Conservation (phyloP, 2,329 filamentous ascomycete genomes). For the Aspergillus fischeri region DNA sequence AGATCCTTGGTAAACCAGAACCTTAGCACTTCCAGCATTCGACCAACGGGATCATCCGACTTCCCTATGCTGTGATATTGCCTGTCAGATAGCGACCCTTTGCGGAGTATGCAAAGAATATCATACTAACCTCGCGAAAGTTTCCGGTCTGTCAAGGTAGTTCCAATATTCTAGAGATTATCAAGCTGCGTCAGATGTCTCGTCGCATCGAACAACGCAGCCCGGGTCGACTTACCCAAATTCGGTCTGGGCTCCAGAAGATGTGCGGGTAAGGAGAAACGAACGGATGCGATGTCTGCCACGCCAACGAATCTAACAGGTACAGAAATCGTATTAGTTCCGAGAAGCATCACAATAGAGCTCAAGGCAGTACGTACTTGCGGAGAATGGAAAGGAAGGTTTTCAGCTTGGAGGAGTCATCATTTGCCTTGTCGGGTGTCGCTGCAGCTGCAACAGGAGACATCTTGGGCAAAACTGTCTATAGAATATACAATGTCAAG, state of each 20-base stretch:
- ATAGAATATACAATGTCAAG: not conserved
- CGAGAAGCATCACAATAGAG: not conserved
- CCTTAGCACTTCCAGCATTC: conserved; percentile 88
- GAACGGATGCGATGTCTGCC: conserved; percentile 87
- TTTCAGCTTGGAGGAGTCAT: conserved; percentile 82
- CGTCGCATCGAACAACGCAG: not conserved
- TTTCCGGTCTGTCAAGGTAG: conserved; percentile 91
- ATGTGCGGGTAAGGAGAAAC: conserved; percentile 93
- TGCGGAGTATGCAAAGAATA: conserved; percentile 13
- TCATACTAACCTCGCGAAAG: conserved; percentile 62
- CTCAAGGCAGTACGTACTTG: conserved; percentile 55
- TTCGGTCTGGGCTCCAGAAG: conserved; percentile 95
- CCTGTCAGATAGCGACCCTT: conserved; percentile 34
- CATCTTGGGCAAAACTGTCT: conserved; percentile 16
- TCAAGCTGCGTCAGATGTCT: conserved; percentile 12
- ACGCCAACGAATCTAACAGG: conserved; percentile 82
- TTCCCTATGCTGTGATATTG: conserved; percentile 63
- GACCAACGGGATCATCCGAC: conserved; percentile 83
- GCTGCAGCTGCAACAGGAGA: conserved; percentile 26
- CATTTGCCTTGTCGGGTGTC: conserved; percentile 55
- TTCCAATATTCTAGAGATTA: conserved; percentile 81
- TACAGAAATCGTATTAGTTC: not conserved
- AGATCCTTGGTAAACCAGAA: conserved; percentile 99
- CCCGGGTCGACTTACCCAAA: conserved; percentile 53
- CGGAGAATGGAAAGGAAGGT: conserved; percentile 83